phyloP scores from a whole-genome alignment of 805 yeast species.

The Zygosaccharomyces rouxii region DNA sequence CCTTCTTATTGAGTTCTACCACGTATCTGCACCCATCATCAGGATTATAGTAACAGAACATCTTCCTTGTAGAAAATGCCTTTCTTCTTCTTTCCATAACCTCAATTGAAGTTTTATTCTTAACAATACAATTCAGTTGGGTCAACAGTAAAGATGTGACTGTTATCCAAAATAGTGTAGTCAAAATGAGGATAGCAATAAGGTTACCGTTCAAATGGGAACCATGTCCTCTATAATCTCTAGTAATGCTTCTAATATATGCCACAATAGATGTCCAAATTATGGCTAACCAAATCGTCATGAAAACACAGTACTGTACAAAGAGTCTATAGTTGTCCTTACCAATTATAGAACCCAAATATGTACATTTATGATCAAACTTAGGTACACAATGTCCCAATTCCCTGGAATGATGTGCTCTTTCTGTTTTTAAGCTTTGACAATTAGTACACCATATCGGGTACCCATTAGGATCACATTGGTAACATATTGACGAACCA shows the following conservation, averaged over 20 bases:
- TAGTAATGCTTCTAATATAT: conserved; percentile 28
- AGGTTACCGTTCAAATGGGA: conserved; percentile 43
- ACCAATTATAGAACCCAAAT: conserved; percentile 73
- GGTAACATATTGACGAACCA: conserved; percentile 53
- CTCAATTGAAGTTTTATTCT: conserved; percentile 58
- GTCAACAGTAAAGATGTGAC: conserved; percentile 40
- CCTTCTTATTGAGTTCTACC: conserved; percentile 34
- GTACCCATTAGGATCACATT: conserved; percentile 67
- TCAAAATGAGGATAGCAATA: conserved; percentile 43
- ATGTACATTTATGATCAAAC: conserved; percentile 82
- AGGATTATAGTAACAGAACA: conserved; percentile 26
- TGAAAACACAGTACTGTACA: conserved; percentile 44
- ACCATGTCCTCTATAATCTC: conserved; percentile 15
- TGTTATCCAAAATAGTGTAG: conserved; percentile 45
- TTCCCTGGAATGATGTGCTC: conserved; percentile 67
- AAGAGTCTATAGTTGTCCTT: conserved; percentile 59
- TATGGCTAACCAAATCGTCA: conserved; percentile 38
- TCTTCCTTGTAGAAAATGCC: conserved; percentile 12
- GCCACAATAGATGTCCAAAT: conserved; percentile 39
- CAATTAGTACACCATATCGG: conserved; percentile 75
- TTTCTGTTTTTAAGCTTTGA: conserved; percentile 55
- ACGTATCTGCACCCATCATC: conserved; percentile 42
- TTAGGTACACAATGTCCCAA: conserved; percentile 56
- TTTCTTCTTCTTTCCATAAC: conserved; percentile 39
- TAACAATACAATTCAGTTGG: conserved; percentile 43